Percentiles rank a stretch among this genome's conserved stretches.
Evolutionary conservation across 306 rosid genomes (phyloP).

Genomic region (Erythrophleum fordii): DNA sequence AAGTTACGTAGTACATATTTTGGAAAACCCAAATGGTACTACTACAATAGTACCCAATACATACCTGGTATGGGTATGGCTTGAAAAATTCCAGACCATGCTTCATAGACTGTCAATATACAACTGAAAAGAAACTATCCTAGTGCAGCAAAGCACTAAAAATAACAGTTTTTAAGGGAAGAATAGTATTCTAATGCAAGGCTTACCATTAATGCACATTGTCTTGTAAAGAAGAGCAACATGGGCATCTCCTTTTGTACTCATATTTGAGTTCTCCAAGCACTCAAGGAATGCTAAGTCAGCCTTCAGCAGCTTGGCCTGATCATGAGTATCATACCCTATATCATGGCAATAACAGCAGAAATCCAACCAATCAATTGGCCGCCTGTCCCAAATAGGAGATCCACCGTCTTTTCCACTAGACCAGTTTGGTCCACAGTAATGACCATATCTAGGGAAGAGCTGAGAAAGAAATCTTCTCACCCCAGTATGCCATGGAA

Average conservation of each 20-base stretch:
- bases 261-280: constrained; percentile 80
- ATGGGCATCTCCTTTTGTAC: constrained; percentile 71
- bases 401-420: constrained; percentile 86
- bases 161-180: background rate
- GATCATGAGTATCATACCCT: constrained; percentile 92
- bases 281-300: constrained; percentile 93
- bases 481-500: constrained; percentile 96
- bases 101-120: background rate
- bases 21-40: background rate
- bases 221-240: constrained; percentile 72
- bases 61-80: background rate
- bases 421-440: constrained; percentile 98
- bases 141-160: background rate
- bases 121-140: background rate
- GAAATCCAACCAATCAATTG: constrained; percentile 96
- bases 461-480: constrained; percentile 85
- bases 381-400: constrained; percentile 87
- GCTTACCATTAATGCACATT: constrained; percentile 85
- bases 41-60: background rate
- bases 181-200: background rate
- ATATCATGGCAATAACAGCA: constrained; percentile 99
- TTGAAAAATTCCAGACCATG: background rate
- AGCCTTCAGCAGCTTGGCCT: constrained; percentile 74
- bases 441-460: constrained; percentile 90
- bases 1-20: background rate